A percentile compares a stretch with the other conserved stretches of the same genome.
phyloP scores from a whole-genome alignment of 2,329 filamentous ascomycete species.

The Stemphylium vesicarium region DNA sequence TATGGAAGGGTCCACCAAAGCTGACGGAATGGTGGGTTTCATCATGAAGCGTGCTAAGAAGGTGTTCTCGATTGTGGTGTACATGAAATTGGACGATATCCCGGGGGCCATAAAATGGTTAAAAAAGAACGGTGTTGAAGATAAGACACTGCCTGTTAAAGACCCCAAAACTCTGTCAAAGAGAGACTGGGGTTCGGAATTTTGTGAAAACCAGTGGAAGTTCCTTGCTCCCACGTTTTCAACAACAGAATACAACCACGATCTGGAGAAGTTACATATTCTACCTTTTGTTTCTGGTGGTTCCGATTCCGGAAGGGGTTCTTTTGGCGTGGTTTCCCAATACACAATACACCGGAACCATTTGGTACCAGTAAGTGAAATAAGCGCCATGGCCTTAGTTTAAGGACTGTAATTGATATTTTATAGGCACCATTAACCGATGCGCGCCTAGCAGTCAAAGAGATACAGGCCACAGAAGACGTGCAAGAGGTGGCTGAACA shows the following conservation, averaged over 20 bases:
- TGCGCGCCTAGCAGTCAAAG: constrained; percentile 18
- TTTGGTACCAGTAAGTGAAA: constrained; percentile 1
- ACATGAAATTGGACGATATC: background rate
- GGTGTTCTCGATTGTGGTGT: background rate
- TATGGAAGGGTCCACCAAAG: background rate
- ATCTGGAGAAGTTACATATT: background rate
- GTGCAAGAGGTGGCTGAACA: constrained; percentile 6
- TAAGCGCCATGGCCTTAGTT: background rate
- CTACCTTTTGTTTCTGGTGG: constrained; percentile 5
- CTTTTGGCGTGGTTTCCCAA: constrained; percentile 16
- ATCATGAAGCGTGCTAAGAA: background rate
- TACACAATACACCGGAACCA: constrained; percentile 15
- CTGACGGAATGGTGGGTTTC: background rate
- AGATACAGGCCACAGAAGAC: constrained; percentile 8
- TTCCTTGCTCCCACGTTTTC: constrained; percentile 1
- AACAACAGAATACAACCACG: background rate
- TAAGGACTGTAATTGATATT: background rate
- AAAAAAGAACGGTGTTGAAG: background rate
- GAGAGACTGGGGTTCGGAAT: background rate
- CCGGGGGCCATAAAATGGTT: background rate
- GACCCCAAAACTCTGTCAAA: background rate
- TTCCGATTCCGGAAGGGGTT: background rate
- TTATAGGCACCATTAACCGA: background rate
- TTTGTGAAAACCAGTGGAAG: background rate
- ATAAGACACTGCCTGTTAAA: background rate